Conservation (phyloP, 768 basidiomycete species). For the Termitomyces sp. region DNA sequence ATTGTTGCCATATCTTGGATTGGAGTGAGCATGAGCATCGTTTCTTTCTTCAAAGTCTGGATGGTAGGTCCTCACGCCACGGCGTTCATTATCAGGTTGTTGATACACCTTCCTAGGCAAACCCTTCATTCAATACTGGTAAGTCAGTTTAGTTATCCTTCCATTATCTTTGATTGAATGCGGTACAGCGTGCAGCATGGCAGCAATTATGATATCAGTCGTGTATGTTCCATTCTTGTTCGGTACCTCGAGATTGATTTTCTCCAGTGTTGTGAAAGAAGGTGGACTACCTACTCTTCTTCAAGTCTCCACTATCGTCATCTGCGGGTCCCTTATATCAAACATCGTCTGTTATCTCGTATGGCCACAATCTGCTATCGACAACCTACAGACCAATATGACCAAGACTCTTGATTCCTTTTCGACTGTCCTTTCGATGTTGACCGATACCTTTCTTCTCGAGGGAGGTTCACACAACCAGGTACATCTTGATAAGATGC, state of each 20-base stretch:
- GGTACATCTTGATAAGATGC: slow-evolving; percentile 56
- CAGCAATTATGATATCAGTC: slow-evolving; percentile 74
- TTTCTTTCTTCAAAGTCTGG: slow-evolving; percentile 92
- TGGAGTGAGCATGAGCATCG: slow-evolving; percentile 68
- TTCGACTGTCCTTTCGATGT: slow-evolving; percentile 73
- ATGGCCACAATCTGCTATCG: slow-evolving; percentile 84
- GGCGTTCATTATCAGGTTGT: not conserved
- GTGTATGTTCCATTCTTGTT: slow-evolving; percentile 42
- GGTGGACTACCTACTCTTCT: slow-evolving; percentile 74
- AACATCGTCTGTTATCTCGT: slow-evolving; percentile 81
- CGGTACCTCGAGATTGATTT: not conserved
- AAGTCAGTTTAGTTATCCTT: slow-evolving; percentile 10
- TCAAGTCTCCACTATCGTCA: slow-evolving; percentile 70
- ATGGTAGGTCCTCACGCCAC: slow-evolving; percentile 38
- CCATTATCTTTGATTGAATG: not conserved
- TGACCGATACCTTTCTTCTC: slow-evolving; percentile 83
- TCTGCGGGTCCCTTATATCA: slow-evolving; percentile 69
- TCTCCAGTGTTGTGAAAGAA: slow-evolving; percentile 73
- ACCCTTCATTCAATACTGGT: slow-evolving; percentile 89
- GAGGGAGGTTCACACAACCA: slow-evolving; percentile 54
- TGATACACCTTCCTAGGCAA: slow-evolving; percentile 32
- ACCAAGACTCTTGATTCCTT: slow-evolving; percentile 83
- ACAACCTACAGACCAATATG: slow-evolving; percentile 80
- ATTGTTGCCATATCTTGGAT: slow-evolving; percentile 75
- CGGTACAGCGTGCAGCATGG: slow-evolving; percentile 73